phyloP scores from a whole-genome alignment of 2,329 filamentous ascomycete genomes.

The Pseudogymnoascus pannorum region DNA sequence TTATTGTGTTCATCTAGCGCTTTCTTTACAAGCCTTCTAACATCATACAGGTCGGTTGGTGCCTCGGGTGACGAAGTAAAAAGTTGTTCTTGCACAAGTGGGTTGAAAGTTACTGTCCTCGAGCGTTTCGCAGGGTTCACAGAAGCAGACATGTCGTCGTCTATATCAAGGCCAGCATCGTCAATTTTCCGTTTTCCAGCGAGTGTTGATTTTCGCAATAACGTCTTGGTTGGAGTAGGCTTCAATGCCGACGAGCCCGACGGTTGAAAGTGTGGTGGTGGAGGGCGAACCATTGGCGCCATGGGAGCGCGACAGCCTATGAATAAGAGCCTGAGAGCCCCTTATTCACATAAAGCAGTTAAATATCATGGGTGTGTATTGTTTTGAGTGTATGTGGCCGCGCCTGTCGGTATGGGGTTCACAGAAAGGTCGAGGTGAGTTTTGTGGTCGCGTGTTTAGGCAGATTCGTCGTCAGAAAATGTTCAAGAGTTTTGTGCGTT shows the following conservation, averaged over 20 bases:
- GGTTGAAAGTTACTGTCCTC: conserved; percentile 26
- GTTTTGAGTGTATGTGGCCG: neutral
- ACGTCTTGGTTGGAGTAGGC: neutral
- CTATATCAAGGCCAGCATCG: conserved; percentile 4
- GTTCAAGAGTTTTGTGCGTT: conserved; percentile 7
- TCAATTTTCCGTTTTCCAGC: conserved; percentile 2
- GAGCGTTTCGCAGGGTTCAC: conserved; percentile 24
- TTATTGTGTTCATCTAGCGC: conserved; percentile 4
- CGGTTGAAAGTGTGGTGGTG: conserved; percentile 8
- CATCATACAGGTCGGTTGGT: neutral
- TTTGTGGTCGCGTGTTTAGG: conserved; percentile 8
- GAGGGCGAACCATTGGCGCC: conserved; percentile 9
- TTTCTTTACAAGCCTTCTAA: neutral
- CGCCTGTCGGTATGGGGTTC: neutral
- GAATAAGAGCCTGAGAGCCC: conserved; percentile 5
- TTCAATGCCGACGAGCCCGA: conserved; percentile 2
- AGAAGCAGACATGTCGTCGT: conserved; percentile 19
- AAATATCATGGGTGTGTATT: neutral
- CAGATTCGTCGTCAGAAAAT: conserved; percentile 5
- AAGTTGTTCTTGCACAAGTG: conserved; percentile 15
- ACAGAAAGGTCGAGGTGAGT: neutral
- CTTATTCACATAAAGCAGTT: conserved; percentile 5
- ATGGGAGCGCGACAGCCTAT: conserved; percentile 8
- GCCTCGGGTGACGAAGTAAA: neutral
- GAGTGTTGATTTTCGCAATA: conserved; percentile 9